Evolutionary conservation across 139 green algal genomes (phyloP).

Genomic region (Mychonastes homosphaera): DNA sequence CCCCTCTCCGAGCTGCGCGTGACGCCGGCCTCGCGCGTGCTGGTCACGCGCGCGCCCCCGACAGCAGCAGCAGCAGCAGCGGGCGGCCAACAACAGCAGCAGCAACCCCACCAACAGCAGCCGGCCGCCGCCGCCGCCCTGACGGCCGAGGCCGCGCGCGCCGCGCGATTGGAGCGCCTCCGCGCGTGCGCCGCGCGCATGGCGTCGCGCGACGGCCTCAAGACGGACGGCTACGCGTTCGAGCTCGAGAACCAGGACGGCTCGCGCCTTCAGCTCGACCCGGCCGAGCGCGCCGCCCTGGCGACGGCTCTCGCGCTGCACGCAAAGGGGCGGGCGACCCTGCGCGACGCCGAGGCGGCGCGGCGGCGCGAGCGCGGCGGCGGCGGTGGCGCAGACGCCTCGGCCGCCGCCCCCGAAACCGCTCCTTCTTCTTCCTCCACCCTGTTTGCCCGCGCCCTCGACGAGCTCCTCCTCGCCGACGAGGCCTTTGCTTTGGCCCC

Average conservation of each 20-base stretch:
- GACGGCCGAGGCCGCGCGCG: conserved; percentile 1
- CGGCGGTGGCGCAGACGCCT: background rate
- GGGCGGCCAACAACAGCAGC: background rate
- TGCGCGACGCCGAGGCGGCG: conserved; percentile 4
- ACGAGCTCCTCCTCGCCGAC: conserved; percentile 47
- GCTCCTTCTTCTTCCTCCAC: conserved; percentile 5
- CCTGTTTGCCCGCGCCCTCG: conserved; percentile 29
- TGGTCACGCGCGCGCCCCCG: conserved; percentile 34
- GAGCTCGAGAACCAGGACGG: conserved; percentile 43
- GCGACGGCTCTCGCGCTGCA: conserved; percentile 46
- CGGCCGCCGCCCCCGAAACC: background rate
- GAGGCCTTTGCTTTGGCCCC: conserved; percentile 34
- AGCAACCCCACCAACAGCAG: background rate
- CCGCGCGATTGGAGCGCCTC: conserved; percentile 27
- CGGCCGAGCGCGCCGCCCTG: conserved; percentile 31
- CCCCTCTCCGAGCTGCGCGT: conserved; percentile 23
- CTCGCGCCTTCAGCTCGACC: conserved; percentile 6
- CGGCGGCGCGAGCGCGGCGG: background rate
- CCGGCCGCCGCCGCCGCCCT: background rate
- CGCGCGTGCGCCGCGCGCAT: conserved; percentile 27
- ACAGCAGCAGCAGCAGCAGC: conserved; percentile 5
- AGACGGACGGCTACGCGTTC: conserved; percentile 20
- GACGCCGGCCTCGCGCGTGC: conserved; percentile 15
- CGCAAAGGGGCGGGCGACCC: conserved; percentile 31
- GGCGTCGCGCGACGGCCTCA: conserved; percentile 2